phyloP scores from a whole-genome alignment of 768 basidiomycete genomes.

The Trametes meyenii region DNA sequence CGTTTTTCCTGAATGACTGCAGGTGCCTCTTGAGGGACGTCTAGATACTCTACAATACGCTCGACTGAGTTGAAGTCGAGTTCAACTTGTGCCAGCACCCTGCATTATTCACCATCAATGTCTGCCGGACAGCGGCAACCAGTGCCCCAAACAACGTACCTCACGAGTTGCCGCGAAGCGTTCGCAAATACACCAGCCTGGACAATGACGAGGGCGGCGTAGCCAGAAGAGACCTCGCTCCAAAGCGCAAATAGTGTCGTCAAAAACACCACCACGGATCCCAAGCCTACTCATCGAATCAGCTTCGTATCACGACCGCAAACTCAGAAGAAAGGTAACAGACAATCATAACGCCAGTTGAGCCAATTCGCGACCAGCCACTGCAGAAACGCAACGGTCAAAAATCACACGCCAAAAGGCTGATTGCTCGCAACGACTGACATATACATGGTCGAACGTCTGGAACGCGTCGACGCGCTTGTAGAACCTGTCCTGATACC shows the following conservation, averaged over 20 bases:
- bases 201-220: conserved; percentile 71
- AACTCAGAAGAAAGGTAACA: conserved; percentile 23
- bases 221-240: conserved; percentile 57
- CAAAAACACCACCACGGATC: conserved; percentile 69
- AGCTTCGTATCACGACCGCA: neutral
- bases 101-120: conserved; percentile 22
- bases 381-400: conserved; percentile 34
- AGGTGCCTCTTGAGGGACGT: conserved; percentile 69
- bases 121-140: conserved; percentile 2
- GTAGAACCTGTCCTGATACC: conserved; percentile 69
- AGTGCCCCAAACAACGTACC: conserved; percentile 34
- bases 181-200: conserved; percentile 72
- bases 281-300: conserved; percentile 48
- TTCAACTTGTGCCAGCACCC: conserved; percentile 70
- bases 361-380: conserved; percentile 74
- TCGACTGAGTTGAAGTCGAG: conserved; percentile 78
- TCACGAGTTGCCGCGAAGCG: conserved; percentile 66
- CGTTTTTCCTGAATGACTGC: conserved; percentile 54
- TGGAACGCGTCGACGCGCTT: conserved; percentile 63
- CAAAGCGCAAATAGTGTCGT: conserved; percentile 71
- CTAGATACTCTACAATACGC: conserved; percentile 70
- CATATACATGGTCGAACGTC: conserved; percentile 71
- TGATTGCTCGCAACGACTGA: conserved; percentile 37
- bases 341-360: conserved; percentile 74
- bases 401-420: neutral